Conservation (phyloP, 164 flowering plant genomes). For the Tetracentron sinense region DNA sequence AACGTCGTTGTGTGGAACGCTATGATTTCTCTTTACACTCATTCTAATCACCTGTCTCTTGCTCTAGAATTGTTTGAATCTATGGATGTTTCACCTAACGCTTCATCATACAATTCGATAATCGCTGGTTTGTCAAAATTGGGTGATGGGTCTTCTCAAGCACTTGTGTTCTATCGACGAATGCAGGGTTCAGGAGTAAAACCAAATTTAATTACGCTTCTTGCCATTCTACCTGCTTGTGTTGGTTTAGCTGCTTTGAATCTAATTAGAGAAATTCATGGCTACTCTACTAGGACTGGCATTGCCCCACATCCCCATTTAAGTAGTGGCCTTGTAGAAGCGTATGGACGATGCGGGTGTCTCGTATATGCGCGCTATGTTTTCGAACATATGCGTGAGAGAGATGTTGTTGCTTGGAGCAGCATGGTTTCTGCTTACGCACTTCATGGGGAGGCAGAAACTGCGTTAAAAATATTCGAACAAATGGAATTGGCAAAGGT, state of each 20-base stretch:
- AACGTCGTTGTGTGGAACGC: constrained; percentile 65
- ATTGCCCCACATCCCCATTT: constrained; percentile 38
- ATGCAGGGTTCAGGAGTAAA: constrained; percentile 37
- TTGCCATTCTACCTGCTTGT: constrained; percentile 52
- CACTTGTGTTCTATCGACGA: constrained; percentile 39
- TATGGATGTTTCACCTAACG: constrained; percentile 52
- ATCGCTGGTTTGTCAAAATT: constrained; percentile 37
- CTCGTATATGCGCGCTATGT: constrained; percentile 32
- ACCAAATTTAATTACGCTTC: constrained; percentile 56
- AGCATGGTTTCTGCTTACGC: constrained; percentile 63
- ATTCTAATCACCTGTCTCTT: constrained; percentile 12
- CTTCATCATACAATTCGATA: constrained; percentile 55
- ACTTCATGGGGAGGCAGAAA: constrained; percentile 52
- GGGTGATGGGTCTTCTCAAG: constrained; percentile 39
- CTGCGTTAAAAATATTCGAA: constrained; percentile 37
- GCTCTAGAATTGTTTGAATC: constrained; percentile 42
- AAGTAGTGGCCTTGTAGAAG: constrained; percentile 63
- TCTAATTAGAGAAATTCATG: constrained; percentile 54
- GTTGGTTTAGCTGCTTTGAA: constrained; percentile 36
- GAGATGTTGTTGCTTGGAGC: constrained; percentile 75
- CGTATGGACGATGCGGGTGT: constrained; percentile 66
- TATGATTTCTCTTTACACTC: constrained; percentile 47
- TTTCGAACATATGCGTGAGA: constrained; percentile 38
- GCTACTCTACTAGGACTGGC: constrained; percentile 40
- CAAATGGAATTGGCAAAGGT: constrained; percentile 54